Percentiles rank a stretch among this genome's conserved stretches.
Conservation (phyloP, 2,329 filamentous ascomycete species). For the Colletotrichum magnum region DNA sequence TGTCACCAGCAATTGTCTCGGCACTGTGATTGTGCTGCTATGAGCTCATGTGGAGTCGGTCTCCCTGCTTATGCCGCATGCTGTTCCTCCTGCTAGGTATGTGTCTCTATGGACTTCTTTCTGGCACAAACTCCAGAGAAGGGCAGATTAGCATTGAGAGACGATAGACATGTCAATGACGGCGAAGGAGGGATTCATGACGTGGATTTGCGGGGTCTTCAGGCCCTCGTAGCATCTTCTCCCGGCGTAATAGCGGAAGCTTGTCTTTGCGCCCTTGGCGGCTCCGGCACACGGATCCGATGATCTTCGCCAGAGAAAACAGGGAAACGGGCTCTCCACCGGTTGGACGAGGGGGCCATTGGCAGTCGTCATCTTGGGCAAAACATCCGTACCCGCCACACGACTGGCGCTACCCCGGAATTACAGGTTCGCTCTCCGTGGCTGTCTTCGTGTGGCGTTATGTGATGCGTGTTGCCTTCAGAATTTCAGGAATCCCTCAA, state of each 20-base stretch:
- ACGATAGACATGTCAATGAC: conserved; percentile 28
- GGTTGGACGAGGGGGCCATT: conserved; percentile 20
- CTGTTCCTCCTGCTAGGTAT: too few species aligned
- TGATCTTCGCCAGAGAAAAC: conserved; percentile 34
- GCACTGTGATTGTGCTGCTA: conserved; percentile 21
- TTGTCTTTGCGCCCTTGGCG: conserved; percentile 10
- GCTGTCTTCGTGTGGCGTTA: conserved; percentile 32
- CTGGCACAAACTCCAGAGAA: too few species aligned
- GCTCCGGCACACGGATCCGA: conserved; percentile 39
- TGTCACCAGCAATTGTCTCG: conserved; percentile 12
- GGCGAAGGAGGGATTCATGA: conserved; percentile 39
- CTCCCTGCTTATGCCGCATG: too few species aligned
- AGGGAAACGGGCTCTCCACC: conserved; percentile 36
- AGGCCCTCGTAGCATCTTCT: conserved; percentile 14
- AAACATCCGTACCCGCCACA: conserved; percentile 20
- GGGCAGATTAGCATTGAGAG: not conserved
- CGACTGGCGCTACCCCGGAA: conserved; percentile 21
- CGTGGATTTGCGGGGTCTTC: conserved; percentile 29
- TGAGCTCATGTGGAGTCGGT: conserved; percentile 40
- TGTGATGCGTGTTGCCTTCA: not conserved
- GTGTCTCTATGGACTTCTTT: too few species aligned
- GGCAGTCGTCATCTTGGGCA: conserved; percentile 37
- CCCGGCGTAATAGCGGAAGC: conserved; percentile 22
- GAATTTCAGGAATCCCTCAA: not conserved
- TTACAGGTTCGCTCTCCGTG: conserved; percentile 31